Base-by-base conservation (phyloP, 805 yeast species). In the Pichia exigua region DNA sequence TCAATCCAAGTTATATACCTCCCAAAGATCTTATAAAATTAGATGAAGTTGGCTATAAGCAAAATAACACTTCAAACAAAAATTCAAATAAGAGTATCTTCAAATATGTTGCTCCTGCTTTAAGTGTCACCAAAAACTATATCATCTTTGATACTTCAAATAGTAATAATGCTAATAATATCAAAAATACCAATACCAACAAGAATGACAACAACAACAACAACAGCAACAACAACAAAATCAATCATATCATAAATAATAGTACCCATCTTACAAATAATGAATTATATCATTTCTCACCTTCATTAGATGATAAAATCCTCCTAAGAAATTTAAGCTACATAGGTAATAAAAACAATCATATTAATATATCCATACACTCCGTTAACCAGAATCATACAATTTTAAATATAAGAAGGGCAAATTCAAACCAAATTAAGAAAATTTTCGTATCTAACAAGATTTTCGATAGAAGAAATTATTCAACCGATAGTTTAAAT, bases 1-100 rank as follows among this genome's bases (percentile, higher is more conserved):
- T 69, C 58, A 61, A 64, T 22, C 73, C 73, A 5, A 64, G 68
- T 10, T 69, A 69, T 53, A 54, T 59, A 18, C 56, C 59, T 13
- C 65, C 66, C 32, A 59, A 60, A 30, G 70, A 65, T 20, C 38
- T 69, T 18, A 50, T 57, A 4, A 51, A 55, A 4, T 53, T 62
- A 4, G 71, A 67, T 30, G 68, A 66, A 21, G 59, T 65, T 7
- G 56, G 66, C 4, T 57, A 56, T 42, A 59, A 61, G 11, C 30
- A 48, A 26, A 51, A 57, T 18, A 30, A 46, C 7, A 38, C 47
- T 10, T 52, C 59, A 9, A 49, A 52, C 26, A 50, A 57, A 22
- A 53, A 49, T 22, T 58, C 62, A 12, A 60, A 61, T 41, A 54
- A 55, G 42, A 49, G 55, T 42, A 45, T 52, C 18, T 56, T 59